These are phyloP conservation scores for Goffeauzyma gilvescens DNA, from an alignment of 768 basidiomycete species.

Conservation along the genomic window DNA sequence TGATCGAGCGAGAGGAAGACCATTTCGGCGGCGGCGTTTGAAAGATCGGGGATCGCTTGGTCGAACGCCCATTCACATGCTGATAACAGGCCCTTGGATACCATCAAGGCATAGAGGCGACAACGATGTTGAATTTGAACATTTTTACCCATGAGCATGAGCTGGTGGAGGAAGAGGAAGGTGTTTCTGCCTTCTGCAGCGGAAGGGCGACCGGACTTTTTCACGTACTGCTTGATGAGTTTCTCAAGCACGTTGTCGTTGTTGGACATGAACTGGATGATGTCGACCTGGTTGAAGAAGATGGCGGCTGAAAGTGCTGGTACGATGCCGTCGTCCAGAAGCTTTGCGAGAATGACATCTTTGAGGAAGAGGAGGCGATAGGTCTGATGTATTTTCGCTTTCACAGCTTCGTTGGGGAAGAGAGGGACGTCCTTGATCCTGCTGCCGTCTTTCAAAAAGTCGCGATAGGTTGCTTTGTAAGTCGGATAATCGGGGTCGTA, in stretches of 20 bases:
- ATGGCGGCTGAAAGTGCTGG: slow-evolving; percentile 92
- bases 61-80: slow-evolving; percentile 82
- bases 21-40: slow-evolving; percentile 69
- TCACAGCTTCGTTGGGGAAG: slow-evolving; percentile 54
- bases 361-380: slow-evolving; percentile 94
- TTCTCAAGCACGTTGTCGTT: slow-evolving; percentile 58
- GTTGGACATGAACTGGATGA: slow-evolving; percentile 69
- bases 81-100: slow-evolving; percentile 71
- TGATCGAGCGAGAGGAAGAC: slow-evolving; percentile 72
- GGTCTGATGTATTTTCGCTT: slow-evolving; percentile 84
- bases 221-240: too few species aligned
- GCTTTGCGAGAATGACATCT: slow-evolving; percentile 88
- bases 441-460: slow-evolving; percentile 66
- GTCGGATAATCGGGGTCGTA: slow-evolving; percentile 93
- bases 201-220: too few species aligned
- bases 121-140: slow-evolving; percentile 75
- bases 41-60: slow-evolving; percentile 44
- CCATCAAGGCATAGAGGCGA: slow-evolving; percentile 63
- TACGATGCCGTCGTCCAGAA: slow-evolving; percentile 89
- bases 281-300: slow-evolving; percentile 98
- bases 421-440: slow-evolving; percentile 75
- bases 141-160: slow-evolving; percentile 90
- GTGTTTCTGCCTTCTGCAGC: slow-evolving; percentile 68
- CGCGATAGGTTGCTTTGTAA: slow-evolving; percentile 94
- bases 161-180: slow-evolving; percentile 70